Evolutionary conservation across 495 filamentous ascomycete species (phyloP).

Genomic region (Thozetella sp.): DNA sequence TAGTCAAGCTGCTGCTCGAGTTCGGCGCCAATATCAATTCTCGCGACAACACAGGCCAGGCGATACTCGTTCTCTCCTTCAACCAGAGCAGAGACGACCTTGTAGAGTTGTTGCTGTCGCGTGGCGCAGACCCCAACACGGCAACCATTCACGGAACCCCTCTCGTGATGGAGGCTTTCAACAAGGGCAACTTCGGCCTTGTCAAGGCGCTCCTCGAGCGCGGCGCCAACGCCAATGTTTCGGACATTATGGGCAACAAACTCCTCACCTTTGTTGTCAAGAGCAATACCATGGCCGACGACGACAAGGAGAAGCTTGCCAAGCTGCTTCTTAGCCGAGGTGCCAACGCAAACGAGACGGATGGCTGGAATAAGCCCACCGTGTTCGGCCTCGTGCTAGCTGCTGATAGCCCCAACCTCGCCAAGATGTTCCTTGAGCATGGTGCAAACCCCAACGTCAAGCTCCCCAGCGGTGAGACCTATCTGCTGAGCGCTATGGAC

Average conservation of each 20-base stretch:
- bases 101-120: not conserved
- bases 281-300: not conserved
- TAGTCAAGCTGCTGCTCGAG: slow-evolving; percentile 14
- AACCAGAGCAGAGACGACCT: not conserved
- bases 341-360: not conserved
- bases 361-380: not conserved
- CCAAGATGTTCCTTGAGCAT: slow-evolving; percentile 22
- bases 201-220: slow-evolving; percentile 9
- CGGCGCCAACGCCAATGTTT: not conserved
- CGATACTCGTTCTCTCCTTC: not conserved
- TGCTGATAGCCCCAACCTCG: slow-evolving; percentile 27
- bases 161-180: not conserved
- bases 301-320: not conserved
- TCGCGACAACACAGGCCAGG: not conserved
- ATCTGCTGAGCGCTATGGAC: slow-evolving; percentile 4
- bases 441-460: slow-evolving; percentile 33
- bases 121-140: not conserved
- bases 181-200: slow-evolving; percentile 28
- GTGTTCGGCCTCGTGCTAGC: not conserved
- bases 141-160: not conserved
- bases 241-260: not conserved
- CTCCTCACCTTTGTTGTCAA: not conserved
- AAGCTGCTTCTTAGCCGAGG: slow-evolving; percentile 1
- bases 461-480: slow-evolving; percentile 24
- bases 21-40: slow-evolving; percentile 17